Evolutionary conservation across 129 eudicot species (phyloP).

Genomic region (Artemisia annua): DNA sequence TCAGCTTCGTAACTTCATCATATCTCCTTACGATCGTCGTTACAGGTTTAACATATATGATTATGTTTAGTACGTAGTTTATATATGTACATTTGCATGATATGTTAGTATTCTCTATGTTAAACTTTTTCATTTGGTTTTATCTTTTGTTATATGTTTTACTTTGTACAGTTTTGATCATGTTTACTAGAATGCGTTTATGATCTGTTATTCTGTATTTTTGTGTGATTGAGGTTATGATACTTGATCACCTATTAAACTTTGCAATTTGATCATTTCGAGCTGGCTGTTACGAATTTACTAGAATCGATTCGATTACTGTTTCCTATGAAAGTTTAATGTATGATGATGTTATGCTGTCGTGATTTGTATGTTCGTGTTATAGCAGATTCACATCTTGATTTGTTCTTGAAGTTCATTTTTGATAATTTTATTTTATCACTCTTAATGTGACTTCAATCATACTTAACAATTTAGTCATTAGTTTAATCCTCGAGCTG

Average conservation of each 20-base stretch:
- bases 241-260: too few relatives aligned
- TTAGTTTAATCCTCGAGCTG: slow-evolving; percentile 15
- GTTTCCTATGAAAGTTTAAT: too few relatives aligned
- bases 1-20: slow-evolving; percentile 44
- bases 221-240: too few relatives aligned
- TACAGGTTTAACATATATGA: slow-evolving; percentile 50
- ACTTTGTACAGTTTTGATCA: neutral
- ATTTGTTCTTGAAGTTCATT: slow-evolving; percentile 11
- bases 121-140: neutral
- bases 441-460: slow-evolving; percentile 20
- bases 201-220: too few relatives aligned
- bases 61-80: neutral
- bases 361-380: neutral
- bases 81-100: neutral
- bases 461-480: neutral
- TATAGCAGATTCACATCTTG: neutral
- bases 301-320: too few relatives aligned
- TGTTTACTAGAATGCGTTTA: slow-evolving; percentile 23
- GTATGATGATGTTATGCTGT: too few relatives aligned
- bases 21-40: slow-evolving; percentile 68
- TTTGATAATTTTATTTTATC: slow-evolving; percentile 9
- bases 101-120: neutral
- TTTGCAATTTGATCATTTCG: too few relatives aligned
- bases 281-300: too few relatives aligned
- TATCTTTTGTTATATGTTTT: neutral